Evolutionary conservation across 257 asterid species (phyloP).

Genomic region (Echites panduratus): DNA sequence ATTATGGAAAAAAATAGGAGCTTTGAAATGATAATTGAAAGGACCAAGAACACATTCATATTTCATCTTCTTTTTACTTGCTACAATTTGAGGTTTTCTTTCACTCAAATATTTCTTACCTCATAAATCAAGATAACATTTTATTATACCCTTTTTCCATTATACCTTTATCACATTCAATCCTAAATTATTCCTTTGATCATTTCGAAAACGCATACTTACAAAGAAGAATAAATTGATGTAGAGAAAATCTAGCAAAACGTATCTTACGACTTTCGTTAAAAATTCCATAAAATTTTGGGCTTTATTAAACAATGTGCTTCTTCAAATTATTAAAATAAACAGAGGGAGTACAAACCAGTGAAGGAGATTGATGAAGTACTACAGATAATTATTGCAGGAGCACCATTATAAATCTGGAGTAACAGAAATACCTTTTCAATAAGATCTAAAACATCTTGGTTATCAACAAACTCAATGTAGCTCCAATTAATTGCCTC

Average conservation of each 20-base stretch:
- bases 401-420: conserved; percentile 4
- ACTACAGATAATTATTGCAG: background rate
- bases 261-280: background rate
- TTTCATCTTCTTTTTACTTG: background rate
- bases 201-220: background rate
- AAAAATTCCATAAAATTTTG: background rate
- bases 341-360: background rate
- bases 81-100: background rate
- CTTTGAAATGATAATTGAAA: background rate
- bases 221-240: background rate
- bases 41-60: too few species aligned
- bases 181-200: background rate
- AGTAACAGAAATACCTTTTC: conserved; percentile 59
- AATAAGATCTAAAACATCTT: conserved; percentile 93
- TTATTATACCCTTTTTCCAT: background rate
- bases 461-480: conserved; percentile 96
- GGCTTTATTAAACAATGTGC: background rate
- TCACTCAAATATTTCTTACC: background rate
- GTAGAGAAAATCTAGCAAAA: background rate
- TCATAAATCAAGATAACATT: background rate
- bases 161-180: background rate
- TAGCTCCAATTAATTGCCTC: conserved; percentile 96
- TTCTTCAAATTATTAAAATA: too few species aligned
- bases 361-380: background rate
- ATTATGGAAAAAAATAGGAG: background rate